Base-by-base conservation (phyloP, 495 filamentous ascomycete genomes). In the Penicillium chermesinum region DNA sequence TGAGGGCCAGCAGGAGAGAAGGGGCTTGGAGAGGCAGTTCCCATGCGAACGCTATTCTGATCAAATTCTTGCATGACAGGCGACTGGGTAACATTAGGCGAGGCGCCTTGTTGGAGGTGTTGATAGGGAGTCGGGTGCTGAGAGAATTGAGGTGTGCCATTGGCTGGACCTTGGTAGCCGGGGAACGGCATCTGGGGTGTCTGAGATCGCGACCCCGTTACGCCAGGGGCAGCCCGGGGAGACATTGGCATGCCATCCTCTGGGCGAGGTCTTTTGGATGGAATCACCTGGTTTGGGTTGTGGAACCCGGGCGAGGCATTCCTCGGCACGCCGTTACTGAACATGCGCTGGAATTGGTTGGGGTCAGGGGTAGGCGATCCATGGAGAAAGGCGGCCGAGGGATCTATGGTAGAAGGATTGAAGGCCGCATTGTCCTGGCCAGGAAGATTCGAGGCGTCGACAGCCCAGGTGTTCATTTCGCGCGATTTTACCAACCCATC, bases 21-120 rank as follows among this genome's bases (percentile, higher is more conserved):
- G 0, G 89, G 90, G 62, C 88, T 89, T 2, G 91, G 91, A 13
- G 91, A 96, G 25, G 88, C 83, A 19, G 93, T 96, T 49, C 88
- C 83, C 65, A 96, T 85, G 46, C 89, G 88, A 12, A 85, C 86
- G 30, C 82, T 79, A 57, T 75, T 75, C 36, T 74, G 75, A 30
- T 82, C 77, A 53, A 82, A 87, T 3, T 80, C 69, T 65, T 93
- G 89, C 65, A 91, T 89, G 78, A 57, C 88, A 77, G 91, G 91
- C 2, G 91, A 96, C 35, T 89, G 91, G 15, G 87, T 91, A 43
- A 89, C 83, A 62, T 85, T 91, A 35, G 82, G 75, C 9, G 90
- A 86, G 22, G 83, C 82, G 59, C 85, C 84, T 63, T 88, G 85
- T 63, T 90, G 87, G 17, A 94, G 81, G 58, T 93, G 88, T 47